These are phyloP conservation scores for Verticillium albo-atrum DNA, from an alignment of 2,329 filamentous ascomycete genomes.

Conservation along the genomic window DNA sequence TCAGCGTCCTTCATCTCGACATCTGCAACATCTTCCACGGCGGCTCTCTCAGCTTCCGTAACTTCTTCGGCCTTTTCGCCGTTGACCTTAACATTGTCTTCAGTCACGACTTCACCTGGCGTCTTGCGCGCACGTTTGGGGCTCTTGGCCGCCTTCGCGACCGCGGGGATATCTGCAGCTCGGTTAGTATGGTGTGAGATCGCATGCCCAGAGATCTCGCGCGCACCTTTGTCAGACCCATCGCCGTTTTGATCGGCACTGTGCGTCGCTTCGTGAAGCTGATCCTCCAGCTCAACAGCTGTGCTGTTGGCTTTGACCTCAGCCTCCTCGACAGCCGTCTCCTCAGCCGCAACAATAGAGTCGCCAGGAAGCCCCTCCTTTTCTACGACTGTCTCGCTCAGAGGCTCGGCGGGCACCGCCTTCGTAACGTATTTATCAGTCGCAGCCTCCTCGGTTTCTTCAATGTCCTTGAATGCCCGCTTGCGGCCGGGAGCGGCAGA, in stretches of 20 bases:
- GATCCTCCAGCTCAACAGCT: neutral
- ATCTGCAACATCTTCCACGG: neutral
- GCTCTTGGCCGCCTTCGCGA: neutral
- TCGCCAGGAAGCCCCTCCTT: neutral
- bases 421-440: slow-evolving; percentile 4
- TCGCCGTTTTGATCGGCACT: neutral
- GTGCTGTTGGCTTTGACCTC: neutral
- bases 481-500: neutral
- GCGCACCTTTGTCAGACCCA: neutral
- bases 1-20: neutral
- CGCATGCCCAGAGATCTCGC: neutral
- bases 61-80: neutral
- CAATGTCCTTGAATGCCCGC: slow-evolving; percentile 12
- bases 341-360: neutral
- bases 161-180: neutral
- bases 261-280: neutral
- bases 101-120: neutral
- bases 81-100: neutral
- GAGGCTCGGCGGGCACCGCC: neutral
- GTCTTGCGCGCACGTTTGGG: too few species aligned
- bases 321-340: neutral
- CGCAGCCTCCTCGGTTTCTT: slow-evolving; percentile 9
- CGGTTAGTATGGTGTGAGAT: neutral
- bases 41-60: neutral
- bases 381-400: neutral